Percentiles rank a stretch among this genome's conserved stretches.
phyloP scores from a whole-genome alignment of 208 protist genomes.

The Trypanosoma vivax region DNA sequence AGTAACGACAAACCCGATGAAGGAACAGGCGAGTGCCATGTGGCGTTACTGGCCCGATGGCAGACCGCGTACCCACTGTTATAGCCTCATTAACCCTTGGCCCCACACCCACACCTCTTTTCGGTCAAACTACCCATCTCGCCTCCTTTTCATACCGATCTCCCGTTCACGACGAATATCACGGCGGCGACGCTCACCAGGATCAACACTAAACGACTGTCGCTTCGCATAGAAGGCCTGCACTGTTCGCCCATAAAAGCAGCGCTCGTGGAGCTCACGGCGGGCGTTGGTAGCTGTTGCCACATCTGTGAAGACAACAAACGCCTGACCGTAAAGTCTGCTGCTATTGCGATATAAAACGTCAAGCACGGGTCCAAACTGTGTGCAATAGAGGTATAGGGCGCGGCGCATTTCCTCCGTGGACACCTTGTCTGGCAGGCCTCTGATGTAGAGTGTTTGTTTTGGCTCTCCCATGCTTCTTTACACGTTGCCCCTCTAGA shows the following conservation, averaged over 20 bases:
- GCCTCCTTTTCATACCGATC: slow-evolving; percentile 7
- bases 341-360: slow-evolving; percentile 56
- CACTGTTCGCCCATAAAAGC: slow-evolving; percentile 67
- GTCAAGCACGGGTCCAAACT: slow-evolving; percentile 73
- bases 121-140: slow-evolving; percentile 12
- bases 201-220: slow-evolving; percentile 69
- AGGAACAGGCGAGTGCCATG: too few relatives aligned
- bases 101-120: too few relatives aligned
- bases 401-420: slow-evolving; percentile 61
- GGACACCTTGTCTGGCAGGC: slow-evolving; percentile 76
- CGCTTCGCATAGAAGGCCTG: slow-evolving; percentile 73
- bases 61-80: too few relatives aligned
- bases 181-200: slow-evolving; percentile 50
- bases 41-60: too few relatives aligned
- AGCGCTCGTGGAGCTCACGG: slow-evolving; percentile 48
- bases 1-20: too few relatives aligned
- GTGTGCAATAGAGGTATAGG: slow-evolving; percentile 80
- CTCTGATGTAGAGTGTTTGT: slow-evolving; percentile 78
- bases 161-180: slow-evolving; percentile 28
- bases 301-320: slow-evolving; percentile 83
- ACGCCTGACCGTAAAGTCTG: slow-evolving; percentile 74
- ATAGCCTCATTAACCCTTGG: too few relatives aligned
- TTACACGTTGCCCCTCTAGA: neutral
- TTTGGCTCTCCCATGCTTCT: slow-evolving; percentile 65
- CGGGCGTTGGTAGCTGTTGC: slow-evolving; percentile 70